Evolutionary conservation across 495 filamentous ascomycete species (phyloP), one percentile per base, ranked within the genome.

Genomic region (Aspergillus affinis): DNA sequence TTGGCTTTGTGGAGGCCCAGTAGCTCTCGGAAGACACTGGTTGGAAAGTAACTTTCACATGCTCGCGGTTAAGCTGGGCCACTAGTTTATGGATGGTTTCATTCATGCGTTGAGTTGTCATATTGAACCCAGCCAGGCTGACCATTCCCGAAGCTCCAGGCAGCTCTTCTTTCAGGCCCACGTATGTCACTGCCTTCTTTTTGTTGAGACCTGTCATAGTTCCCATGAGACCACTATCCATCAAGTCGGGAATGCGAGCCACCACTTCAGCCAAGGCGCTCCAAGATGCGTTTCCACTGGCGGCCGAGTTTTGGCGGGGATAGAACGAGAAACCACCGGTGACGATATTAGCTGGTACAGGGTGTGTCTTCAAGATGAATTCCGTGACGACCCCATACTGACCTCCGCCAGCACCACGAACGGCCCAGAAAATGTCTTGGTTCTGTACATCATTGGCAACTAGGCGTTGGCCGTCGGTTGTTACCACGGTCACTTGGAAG

Each of bases 361-460:
- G 68, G 19, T 77, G 66, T 2, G 64, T 61, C 29, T 62, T 68
- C 6, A 73, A 50, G 0, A 84, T 84, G 46, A 61, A 69, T 32
- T 70, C 50, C 70, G 74, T 47, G 72, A 88, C 70, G 26, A 75
- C 67, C 0, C 72, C 72, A 41, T 66, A 75, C 15, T 62, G 66
- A 8, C 70, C 70, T 3, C 61, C 59, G 9, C 70, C 70, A 1
- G 54, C 70, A 23, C 65, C 71, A 7, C 73, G 67, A 8, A 80
- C 36, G 7, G 75, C 77, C 62, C 79, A 85, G 71, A 84, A 85
- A 19, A 86, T 77, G 52, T 86, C 83, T 2, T 75, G 51, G 61
- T 86, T 83, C 50, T 48, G 46, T 1, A n/a, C 9, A 48, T 13
- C 10, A n/a, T n/a, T 13, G 46, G 46, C n/a, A 13, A 48, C 46